phyloP scores from a whole-genome alignment of 768 basidiomycete genomes.

The Candolleomyces eurysporus region DNA sequence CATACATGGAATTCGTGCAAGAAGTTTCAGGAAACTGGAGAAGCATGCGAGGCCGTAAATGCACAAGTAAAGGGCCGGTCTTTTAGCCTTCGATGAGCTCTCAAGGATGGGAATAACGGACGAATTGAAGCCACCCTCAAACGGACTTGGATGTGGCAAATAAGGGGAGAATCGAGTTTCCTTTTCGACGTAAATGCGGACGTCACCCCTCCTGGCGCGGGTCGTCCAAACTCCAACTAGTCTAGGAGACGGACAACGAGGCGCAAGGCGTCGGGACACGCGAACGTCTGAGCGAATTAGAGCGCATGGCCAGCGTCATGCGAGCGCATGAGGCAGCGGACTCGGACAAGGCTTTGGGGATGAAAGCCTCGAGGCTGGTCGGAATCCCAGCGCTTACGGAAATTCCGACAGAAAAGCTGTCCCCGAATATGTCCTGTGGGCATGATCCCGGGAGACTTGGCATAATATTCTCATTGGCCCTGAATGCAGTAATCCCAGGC shows the following conservation, averaged over 20 bases:
- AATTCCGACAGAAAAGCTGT: background rate
- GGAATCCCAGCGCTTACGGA: conserved; percentile 2
- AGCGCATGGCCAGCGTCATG: background rate
- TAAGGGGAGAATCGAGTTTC: background rate
- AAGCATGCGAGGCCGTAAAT: background rate
- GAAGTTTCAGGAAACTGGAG: background rate
- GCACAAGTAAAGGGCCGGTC: no score
- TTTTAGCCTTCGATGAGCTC: background rate
- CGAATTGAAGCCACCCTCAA: background rate
- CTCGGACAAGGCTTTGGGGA: background rate
- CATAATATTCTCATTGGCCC: conserved; percentile 2
- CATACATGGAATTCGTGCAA: background rate
- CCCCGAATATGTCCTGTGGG: background rate
- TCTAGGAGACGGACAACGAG: background rate
- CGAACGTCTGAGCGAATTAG: background rate
- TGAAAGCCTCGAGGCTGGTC: background rate
- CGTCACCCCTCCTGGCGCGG: background rate
- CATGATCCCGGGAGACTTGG: background rate
- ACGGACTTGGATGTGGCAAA: background rate
- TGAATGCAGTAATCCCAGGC: conserved; percentile 11
- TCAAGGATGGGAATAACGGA: conserved; percentile 1
- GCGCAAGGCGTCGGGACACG: background rate
- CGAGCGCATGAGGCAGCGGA: background rate
- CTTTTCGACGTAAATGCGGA: background rate
- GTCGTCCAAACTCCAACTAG: background rate